These are phyloP conservation scores for Fusarium multiceps DNA, from an alignment of 2,329 filamentous ascomycete genomes.

Conservation along the genomic window DNA sequence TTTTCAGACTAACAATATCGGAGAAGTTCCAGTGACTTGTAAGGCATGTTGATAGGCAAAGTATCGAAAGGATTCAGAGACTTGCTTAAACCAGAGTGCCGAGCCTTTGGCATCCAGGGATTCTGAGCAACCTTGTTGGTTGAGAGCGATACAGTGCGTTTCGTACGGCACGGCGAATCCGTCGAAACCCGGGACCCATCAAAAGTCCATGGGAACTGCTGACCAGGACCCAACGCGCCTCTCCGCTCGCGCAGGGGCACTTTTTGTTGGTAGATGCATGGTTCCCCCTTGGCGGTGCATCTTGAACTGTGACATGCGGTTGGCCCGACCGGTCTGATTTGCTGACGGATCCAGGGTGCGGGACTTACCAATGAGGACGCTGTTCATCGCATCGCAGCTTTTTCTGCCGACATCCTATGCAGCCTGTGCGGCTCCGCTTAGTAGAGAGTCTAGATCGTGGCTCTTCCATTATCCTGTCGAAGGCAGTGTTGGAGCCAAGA, in stretches of 20 bases:
- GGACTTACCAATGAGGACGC: neutral
- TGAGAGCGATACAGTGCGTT: too few species aligned
- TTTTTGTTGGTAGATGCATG: neutral
- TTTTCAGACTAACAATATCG: neutral
- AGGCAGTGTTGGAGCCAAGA: neutral
- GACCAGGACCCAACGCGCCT: neutral
- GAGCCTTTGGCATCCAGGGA: neutral
- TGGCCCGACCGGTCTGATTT: neutral
- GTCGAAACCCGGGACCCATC: neutral
- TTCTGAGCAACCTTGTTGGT: neutral
- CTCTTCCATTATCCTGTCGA: neutral
- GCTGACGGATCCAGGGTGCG: too few species aligned
- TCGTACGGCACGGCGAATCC: neutral
- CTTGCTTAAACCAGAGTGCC: accelerated
- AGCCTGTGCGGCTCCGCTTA: neutral
- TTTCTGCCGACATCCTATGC: neutral
- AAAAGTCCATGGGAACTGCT: neutral
- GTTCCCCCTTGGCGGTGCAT: neutral
- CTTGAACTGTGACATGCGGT: neutral
- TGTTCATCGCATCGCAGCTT: neutral
- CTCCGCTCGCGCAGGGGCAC: neutral
- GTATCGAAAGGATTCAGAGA: neutral
- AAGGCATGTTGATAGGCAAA: neutral
- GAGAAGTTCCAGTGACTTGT: neutral
- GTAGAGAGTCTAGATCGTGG: neutral